Base-by-base conservation (phyloP, 108 stramenopile species). In the Discostella stelligeroides region DNA sequence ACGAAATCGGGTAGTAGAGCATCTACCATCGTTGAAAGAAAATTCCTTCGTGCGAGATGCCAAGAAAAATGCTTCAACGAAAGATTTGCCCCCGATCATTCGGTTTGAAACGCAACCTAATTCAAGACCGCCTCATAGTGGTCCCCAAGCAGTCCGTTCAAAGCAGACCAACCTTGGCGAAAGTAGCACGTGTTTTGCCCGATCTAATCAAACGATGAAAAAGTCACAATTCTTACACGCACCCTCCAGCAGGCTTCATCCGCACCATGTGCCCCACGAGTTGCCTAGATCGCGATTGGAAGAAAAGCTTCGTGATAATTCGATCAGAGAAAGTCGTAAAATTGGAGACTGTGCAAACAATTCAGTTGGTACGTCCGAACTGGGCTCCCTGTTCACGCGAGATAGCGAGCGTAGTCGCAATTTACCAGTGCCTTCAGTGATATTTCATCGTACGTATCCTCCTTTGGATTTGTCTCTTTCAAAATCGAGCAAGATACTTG, bases 261-360 rank as follows among this genome's bases (percentile, higher is more conserved):
- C 62, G 28, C 62, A 63, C 41, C 62, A 63, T 48, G 62, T 63
- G 23, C 42, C 62, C 0, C 23, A 47, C 4, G 62, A 63, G 28
- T 21, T 43, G 42, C 27, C 62, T 1, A 63, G 41, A 25, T 63
- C 62, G 5, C 14, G 9, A 34, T 18, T 63, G 43, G 62, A 63
- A 48, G 43, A 63, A 34, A 63, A 63, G 30, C 62, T 63, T n/a
- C 62, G 45, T 46, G 62, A 43, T 12, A 43, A 42, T 30, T 10
- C 46, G 23, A 18, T 41, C 30, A 39, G 34, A 37, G 18, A 28
- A 18, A 58, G 37, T 20, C 18, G 4, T 20, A 34, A 5, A 10
- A 39, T 20, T n/a, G 20, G 38, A 29, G 46, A 63, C 45, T 45
- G 0, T 21, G 62, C 43, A 39, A 30, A 21, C 7, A 57, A 38